Conservation (phyloP, 176 grass and related monocot genomes). For the Rhynchospora pubera region DNA sequence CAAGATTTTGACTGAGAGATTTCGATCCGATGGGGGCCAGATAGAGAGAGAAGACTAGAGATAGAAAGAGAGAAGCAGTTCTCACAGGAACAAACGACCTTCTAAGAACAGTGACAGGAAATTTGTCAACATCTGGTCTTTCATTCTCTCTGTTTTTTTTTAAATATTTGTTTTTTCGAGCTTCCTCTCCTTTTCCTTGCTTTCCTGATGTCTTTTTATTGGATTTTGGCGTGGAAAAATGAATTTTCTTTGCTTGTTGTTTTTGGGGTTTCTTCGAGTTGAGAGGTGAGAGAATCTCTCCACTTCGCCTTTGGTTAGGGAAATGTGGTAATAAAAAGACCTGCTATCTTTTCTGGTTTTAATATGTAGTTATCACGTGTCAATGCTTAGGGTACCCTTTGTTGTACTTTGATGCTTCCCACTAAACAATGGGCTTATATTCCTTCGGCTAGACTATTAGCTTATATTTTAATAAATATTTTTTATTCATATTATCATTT, state of each 20-base stretch:
- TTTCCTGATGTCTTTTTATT: slow-evolving; percentile 22
- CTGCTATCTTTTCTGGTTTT: slow-evolving; percentile 31
- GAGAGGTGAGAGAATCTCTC: slow-evolving; percentile 23
- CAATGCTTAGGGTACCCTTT: neutral
- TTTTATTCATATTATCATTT: neutral
- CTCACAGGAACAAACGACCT: slow-evolving; percentile 39
- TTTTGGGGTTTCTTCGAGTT: neutral
- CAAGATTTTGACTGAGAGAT: slow-evolving; percentile 24
- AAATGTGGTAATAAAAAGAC: slow-evolving; percentile 11
- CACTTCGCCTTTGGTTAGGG: neutral
- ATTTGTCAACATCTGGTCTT: slow-evolving; percentile 74
- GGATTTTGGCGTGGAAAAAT: slow-evolving; percentile 5
- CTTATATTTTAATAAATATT: neutral
- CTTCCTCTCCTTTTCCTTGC: neutral
- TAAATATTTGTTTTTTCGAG: neutral
- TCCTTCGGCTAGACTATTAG: neutral
- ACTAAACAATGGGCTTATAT: neutral
- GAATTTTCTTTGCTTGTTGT: neutral
- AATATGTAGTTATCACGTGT: neutral
- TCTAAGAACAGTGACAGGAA: slow-evolving; percentile 43
- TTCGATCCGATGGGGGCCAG: slow-evolving; percentile 51
- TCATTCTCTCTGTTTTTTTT: slow-evolving; percentile 38
- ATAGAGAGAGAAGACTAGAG: neutral
- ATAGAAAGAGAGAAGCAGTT: slow-evolving; percentile 19
- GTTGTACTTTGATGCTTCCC: neutral